phyloP scores from a whole-genome alignment of 352 stramenopile species.

The Pythium coloratum region DNA sequence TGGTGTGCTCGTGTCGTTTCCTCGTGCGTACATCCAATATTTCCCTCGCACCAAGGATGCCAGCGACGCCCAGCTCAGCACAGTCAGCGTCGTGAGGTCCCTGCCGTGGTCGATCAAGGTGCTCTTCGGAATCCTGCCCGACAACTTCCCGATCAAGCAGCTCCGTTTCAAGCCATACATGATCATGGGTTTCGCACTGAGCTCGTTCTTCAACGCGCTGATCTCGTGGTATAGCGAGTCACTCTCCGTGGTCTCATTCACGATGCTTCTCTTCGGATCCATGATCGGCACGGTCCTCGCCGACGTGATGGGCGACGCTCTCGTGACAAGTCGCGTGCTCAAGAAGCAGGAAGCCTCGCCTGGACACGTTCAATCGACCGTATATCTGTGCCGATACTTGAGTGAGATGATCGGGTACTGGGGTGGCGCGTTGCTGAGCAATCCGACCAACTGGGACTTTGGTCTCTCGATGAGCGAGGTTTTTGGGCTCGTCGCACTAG shows the following conservation, averaged over 20 bases:
- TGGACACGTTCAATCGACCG: conserved; percentile 56
- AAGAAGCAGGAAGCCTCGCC: conserved; percentile 35
- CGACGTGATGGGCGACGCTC: conserved; percentile 79
- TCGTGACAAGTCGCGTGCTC: conserved; percentile 67
- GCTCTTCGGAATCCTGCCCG: conserved; percentile 67
- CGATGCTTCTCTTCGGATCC: conserved; percentile 61
- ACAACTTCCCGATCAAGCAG: conserved; percentile 53
- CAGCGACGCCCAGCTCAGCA: conserved; percentile 72
- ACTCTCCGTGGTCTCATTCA: conserved; percentile 61
- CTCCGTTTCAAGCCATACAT: conserved; percentile 80
- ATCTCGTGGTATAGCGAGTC: conserved; percentile 38
- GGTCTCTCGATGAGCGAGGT: conserved; percentile 62
- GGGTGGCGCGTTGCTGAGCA: conserved; percentile 60
- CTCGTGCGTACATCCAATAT: conserved; percentile 73
- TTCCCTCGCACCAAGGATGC: conserved; percentile 63
- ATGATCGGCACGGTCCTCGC: conserved; percentile 80
- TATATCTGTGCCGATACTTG: conserved; percentile 77
- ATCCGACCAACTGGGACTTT: conserved; percentile 50
- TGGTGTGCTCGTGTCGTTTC: conserved; percentile 64
- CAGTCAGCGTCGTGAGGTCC: conserved; percentile 58
- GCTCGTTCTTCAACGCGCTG: conserved; percentile 57
- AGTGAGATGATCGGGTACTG: conserved; percentile 83
- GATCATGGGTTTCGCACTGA: conserved; percentile 56
- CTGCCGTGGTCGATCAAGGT: conserved; percentile 84
- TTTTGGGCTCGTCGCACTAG: conserved; percentile 59